These are phyloP conservation scores for Mortierella sp. DNA, from an alignment of 371 early-diverging fungal genomes.

Conservation along the genomic window DNA sequence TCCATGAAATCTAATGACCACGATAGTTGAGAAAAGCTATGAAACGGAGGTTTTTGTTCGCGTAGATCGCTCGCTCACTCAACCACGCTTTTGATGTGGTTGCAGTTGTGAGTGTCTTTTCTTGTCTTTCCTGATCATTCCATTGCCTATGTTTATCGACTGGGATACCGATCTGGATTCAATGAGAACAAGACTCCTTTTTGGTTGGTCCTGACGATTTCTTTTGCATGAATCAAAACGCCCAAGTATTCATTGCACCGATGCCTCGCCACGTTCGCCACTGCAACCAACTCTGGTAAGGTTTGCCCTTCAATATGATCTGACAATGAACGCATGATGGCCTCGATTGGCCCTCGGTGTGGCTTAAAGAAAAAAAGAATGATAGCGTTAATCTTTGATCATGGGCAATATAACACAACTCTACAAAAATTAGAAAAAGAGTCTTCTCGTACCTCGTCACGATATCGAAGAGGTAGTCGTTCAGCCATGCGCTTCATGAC, in stretches of 20 bases:
- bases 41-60: not conserved
- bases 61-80: not conserved
- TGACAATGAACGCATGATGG: conserved; percentile 48
- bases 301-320: conserved; percentile 46
- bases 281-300: conserved; percentile 47
- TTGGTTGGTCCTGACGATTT: conserved; percentile 38
- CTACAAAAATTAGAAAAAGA: not conserved
- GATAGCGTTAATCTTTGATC: not conserved
- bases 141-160: conserved; percentile 13
- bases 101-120: not conserved
- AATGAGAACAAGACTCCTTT: conserved; percentile 44
- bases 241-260: conserved; percentile 55
- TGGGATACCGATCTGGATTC: conserved; percentile 55
- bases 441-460: conserved; percentile 38
- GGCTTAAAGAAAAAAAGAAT: conserved; percentile 18
- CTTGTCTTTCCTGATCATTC: not conserved
- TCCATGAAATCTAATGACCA: not conserved
- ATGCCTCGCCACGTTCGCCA: conserved; percentile 43
- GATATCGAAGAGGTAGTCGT: conserved; percentile 44
- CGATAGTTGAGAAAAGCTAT: not conserved
- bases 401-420: not conserved
- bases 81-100: not conserved
- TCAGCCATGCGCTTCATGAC: conserved; percentile 55
- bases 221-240: conserved; percentile 47
- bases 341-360: conserved; percentile 44